phyloP scores from a whole-genome alignment of 2,329 filamentous ascomycete species.

The Cercospora sojina region DNA sequence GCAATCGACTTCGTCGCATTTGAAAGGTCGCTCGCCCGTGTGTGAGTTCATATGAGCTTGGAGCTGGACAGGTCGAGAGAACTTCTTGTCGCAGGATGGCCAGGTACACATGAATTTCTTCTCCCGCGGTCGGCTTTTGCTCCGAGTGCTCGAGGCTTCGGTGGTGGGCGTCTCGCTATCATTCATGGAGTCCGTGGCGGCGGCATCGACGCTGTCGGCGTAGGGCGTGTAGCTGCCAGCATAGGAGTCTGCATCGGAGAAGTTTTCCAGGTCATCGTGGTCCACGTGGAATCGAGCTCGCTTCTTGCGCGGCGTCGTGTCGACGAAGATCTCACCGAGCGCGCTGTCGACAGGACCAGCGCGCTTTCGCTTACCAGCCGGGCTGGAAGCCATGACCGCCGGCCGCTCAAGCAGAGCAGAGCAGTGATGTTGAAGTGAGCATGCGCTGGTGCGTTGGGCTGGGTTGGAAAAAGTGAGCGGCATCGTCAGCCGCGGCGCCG shows the following conservation, averaged over 20 bases:
- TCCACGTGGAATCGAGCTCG: conserved; percentile 9
- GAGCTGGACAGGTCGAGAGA: conserved; percentile 81
- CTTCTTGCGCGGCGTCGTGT: conserved; percentile 20
- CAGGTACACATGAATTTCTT: conserved; percentile 77
- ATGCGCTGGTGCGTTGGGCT: neutral
- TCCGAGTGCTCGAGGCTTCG: conserved; percentile 24
- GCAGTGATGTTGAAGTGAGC: neutral
- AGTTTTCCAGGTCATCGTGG: conserved; percentile 10
- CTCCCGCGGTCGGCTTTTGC: conserved; percentile 49
- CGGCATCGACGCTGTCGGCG: conserved; percentile 15
- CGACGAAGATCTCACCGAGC: conserved; percentile 16
- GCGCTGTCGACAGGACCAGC: conserved; percentile 8
- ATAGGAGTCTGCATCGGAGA: conserved; percentile 15
- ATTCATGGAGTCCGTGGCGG: conserved; percentile 17
- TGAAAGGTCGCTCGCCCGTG: conserved; percentile 77
- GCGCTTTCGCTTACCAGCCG: conserved; percentile 18
- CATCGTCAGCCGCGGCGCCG: neutral
- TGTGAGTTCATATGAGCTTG: conserved; percentile 80
- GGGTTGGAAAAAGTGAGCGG: neutral
- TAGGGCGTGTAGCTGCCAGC: conserved; percentile 15
- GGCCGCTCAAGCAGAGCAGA: neutral
- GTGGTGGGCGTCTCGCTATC: conserved; percentile 26
- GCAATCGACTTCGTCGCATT: conserved; percentile 68
- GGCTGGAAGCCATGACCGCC: conserved; percentile 11
- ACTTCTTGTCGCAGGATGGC: conserved; percentile 74